Evolutionary conservation across 495 filamentous ascomycete genomes (phyloP).

Genomic region (Aspergillus wentii): DNA sequence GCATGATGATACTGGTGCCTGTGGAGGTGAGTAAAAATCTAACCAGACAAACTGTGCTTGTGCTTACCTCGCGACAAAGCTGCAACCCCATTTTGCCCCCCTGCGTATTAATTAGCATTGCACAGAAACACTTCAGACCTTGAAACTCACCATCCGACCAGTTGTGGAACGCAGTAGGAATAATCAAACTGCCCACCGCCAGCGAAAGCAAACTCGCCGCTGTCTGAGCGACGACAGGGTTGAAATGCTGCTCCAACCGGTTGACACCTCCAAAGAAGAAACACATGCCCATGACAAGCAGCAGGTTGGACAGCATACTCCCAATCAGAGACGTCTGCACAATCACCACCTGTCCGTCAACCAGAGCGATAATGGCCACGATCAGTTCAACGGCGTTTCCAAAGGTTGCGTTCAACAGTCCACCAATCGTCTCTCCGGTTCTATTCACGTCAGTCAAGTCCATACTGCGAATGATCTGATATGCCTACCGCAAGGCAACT

Average conservation of each 20-base stretch:
- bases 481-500: constrained; percentile 41
- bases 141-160: constrained; percentile 36
- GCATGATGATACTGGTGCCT: constrained; percentile 68
- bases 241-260: constrained; percentile 82
- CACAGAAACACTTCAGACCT: too few relatives aligned
- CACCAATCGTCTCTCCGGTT: constrained; percentile 76
- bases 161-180: constrained; percentile 79
- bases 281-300: constrained; percentile 88
- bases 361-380: constrained; percentile 78
- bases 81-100: constrained; percentile 21
- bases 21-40: background rate
- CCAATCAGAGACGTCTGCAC: constrained; percentile 92
- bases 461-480: background rate
- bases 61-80: constrained; percentile 37
- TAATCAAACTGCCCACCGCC: constrained; percentile 74
- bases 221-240: constrained; percentile 89
- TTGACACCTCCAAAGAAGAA: constrained; percentile 86
- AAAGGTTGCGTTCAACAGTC: constrained; percentile 82
- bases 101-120: constrained; percentile 7
- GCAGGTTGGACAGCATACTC: constrained; percentile 84
- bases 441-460: constrained; percentile 13
- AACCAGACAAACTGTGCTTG: too few relatives aligned
- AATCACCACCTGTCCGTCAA: constrained; percentile 69
- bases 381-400: constrained; percentile 91
- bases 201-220: constrained; percentile 78